Evolutionary conservation across 148 eudicot genomes (phyloP).

Genomic region (Rhododendron mucronatum): DNA sequence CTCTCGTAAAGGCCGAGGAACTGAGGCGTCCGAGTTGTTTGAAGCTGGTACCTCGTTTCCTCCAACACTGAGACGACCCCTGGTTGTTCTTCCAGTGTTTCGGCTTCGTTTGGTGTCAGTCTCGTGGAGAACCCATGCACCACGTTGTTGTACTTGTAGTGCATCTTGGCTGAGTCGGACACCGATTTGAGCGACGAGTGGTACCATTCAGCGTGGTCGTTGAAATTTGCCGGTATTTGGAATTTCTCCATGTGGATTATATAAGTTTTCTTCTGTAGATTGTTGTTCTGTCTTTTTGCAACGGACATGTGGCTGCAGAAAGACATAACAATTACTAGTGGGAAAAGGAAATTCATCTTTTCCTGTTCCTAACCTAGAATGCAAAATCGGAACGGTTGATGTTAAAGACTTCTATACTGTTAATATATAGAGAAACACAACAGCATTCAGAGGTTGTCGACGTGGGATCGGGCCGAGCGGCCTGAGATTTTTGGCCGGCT

Average conservation of each 20-base stretch:
- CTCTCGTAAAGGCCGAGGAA: slow-evolving; percentile 36
- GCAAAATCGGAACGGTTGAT: background rate
- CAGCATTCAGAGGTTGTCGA: no score
- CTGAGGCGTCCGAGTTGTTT: slow-evolving; percentile 40
- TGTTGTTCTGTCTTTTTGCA: background rate
- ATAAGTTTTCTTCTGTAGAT: slow-evolving; percentile 23
- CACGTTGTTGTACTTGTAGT: slow-evolving; percentile 34
- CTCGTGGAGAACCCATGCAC: slow-evolving; percentile 39
- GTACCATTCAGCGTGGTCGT: slow-evolving; percentile 31
- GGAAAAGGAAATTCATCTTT: background rate
- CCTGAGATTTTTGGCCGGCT: background rate
- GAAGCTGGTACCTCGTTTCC: slow-evolving; percentile 36
- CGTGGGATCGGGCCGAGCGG: no score
- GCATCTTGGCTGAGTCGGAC: slow-evolving; percentile 23
- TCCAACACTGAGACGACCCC: slow-evolving; percentile 32
- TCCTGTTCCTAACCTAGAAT: background rate
- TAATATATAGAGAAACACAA: background rate
- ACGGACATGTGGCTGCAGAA: slow-evolving; percentile 8
- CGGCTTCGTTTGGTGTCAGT: slow-evolving; percentile 26
- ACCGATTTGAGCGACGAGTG: slow-evolving; percentile 39
- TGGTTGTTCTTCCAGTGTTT: slow-evolving; percentile 12
- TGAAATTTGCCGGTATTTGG: slow-evolving; percentile 30
- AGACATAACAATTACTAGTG: slow-evolving; percentile 8
- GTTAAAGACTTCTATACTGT: background rate
- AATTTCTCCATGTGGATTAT: slow-evolving; percentile 39